Conservation (phyloP, 2,329 filamentous ascomycete species). For the Furcasterigmium furcatum region DNA sequence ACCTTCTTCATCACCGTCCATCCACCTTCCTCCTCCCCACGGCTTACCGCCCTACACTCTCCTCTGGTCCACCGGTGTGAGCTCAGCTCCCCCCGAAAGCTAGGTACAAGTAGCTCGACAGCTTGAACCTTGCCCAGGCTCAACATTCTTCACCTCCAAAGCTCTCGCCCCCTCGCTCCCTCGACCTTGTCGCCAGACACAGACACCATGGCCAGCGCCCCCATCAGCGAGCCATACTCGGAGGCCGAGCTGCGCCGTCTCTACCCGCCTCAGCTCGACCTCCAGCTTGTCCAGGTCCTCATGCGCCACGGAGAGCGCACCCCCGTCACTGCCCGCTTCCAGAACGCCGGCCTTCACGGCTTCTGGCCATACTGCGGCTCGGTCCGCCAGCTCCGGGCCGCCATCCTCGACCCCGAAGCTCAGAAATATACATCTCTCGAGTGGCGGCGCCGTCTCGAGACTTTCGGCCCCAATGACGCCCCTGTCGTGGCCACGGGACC, state of each 20-base stretch:
- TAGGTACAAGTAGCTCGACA: too few relatives aligned
- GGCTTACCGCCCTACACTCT: too few relatives aligned
- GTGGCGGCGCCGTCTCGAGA: conserved; percentile 76
- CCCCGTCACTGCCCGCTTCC: conserved; percentile 84
- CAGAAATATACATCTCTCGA: conserved; percentile 42
- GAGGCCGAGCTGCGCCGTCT: conserved; percentile 75
- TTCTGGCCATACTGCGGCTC: conserved; percentile 91
- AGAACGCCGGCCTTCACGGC: conserved; percentile 64
- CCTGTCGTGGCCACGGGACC: conserved; percentile 68
- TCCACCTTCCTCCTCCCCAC: too few relatives aligned
- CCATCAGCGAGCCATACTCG: conserved; percentile 73
- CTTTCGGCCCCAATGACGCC: conserved; percentile 69
- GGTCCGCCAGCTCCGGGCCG: conserved; percentile 63
- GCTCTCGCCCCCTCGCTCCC: not conserved
- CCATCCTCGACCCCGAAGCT: conserved; percentile 40
- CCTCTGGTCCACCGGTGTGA: too few relatives aligned
- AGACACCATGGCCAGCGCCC: conserved; percentile 69
- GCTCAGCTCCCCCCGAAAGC: too few relatives aligned
- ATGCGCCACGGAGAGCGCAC: conserved; percentile 79
- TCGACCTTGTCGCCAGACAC: not conserved
- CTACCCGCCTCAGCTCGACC: conserved; percentile 76
- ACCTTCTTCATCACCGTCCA: too few relatives aligned
- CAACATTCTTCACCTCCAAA: not conserved
- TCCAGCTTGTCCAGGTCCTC: conserved; percentile 87
- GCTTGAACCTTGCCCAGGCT: too few relatives aligned